Percentiles rank a stretch among this genome's conserved stretches.
Evolutionary conservation across 2,329 filamentous ascomycete species (phyloP).

Genomic region (Diplodia seriata): DNA sequence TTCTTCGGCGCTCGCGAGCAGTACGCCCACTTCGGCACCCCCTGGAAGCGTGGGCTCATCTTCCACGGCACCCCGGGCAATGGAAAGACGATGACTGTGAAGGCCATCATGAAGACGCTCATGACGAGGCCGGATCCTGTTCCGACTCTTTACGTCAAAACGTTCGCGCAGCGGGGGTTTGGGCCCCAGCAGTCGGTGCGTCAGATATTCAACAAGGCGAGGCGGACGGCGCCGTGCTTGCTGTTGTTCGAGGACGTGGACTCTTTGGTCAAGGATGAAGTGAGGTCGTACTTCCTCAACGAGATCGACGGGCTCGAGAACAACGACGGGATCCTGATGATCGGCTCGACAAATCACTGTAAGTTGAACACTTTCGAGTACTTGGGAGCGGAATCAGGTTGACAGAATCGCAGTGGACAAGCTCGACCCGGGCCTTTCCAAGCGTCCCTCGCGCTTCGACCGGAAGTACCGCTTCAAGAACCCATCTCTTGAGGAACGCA

Average conservation of each 20-base stretch:
- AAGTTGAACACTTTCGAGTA: conserved; percentile 40
- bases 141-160: conserved; percentile 64
- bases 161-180: conserved; percentile 51
- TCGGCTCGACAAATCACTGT: conserved; percentile 67
- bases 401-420: conserved; percentile 35
- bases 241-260: conserved; percentile 77
- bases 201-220: conserved; percentile 58
- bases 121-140: conserved; percentile 61
- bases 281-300: conserved; percentile 74
- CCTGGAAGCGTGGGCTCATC: conserved; percentile 72
- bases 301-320: conserved; percentile 73
- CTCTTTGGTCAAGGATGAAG: conserved; percentile 65
- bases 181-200: conserved; percentile 62
- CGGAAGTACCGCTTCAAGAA: conserved; percentile 56
- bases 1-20: conserved; percentile 68
- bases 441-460: conserved; percentile 56
- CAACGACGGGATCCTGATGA: conserved; percentile 75
- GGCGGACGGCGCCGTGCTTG: conserved; percentile 70
- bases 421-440: conserved; percentile 67
- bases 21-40: conserved; percentile 67
- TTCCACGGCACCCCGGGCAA: conserved; percentile 71
- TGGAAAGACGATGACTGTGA: conserved; percentile 74
- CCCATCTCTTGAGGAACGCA: conserved; percentile 48
- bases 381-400: conserved; percentile 32
- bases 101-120: conserved; percentile 71